Conservation (phyloP, 2,329 filamentous ascomycete species). For the Periconia macrospinosa region DNA sequence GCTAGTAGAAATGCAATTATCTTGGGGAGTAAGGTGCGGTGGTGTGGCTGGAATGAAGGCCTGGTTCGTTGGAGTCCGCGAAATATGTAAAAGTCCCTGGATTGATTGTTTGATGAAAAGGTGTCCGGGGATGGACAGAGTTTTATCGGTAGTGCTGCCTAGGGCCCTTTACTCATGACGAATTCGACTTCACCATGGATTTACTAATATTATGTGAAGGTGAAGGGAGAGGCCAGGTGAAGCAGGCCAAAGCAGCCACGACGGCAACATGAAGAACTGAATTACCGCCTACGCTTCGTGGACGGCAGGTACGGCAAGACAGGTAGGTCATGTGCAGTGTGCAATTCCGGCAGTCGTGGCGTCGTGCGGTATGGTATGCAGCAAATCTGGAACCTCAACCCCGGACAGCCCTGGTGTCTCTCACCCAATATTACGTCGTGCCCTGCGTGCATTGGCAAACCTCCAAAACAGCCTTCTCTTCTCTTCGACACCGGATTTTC, state of each 20-base stretch:
- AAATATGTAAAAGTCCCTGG: neutral
- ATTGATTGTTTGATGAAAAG: neutral
- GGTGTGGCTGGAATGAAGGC: conserved; percentile 10
- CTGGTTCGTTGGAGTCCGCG: neutral
- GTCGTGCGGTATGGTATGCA: neutral
- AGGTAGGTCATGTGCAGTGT: neutral
- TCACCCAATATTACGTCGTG: neutral
- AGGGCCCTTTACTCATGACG: neutral
- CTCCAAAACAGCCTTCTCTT: neutral
- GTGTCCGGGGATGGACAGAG: neutral
- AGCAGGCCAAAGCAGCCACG: neutral
- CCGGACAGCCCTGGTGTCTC: neutral
- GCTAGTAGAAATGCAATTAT: neutral
- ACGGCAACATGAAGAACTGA: neutral
- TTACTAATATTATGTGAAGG: neutral
- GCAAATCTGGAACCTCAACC: neutral
- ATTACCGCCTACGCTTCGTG: neutral
- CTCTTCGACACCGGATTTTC: neutral
- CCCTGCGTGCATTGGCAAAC: neutral
- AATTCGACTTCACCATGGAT: no score
- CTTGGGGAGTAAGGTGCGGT: neutral
- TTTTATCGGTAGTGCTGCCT: neutral
- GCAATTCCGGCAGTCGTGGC: neutral
- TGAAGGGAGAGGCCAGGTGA: neutral
- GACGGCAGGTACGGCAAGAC: neutral